Evolutionary conservation across 2,329 filamentous ascomycete species (phyloP).

Genomic region (Xylaria sp.): DNA sequence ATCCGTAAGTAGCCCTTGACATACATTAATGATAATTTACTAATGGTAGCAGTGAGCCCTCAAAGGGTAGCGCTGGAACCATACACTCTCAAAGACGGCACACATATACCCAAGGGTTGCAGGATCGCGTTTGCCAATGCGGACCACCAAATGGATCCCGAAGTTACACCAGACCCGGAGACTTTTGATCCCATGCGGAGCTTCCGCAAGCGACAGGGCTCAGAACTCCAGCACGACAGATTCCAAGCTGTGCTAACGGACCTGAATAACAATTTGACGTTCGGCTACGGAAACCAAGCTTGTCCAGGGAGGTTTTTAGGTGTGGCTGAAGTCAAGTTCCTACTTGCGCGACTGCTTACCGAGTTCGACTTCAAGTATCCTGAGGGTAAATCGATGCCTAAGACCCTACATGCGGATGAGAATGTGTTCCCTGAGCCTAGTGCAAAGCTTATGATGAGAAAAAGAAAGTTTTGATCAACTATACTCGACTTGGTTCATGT

Average conservation of each 20-base stretch:
- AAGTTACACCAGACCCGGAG: constrained; percentile 25
- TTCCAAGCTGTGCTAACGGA: constrained; percentile 24
- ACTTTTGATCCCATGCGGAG: constrained; percentile 37
- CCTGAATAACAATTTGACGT: constrained; percentile 32
- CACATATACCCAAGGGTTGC: constrained; percentile 30
- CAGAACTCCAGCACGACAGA: constrained; percentile 22
- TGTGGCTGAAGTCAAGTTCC: constrained; percentile 35
- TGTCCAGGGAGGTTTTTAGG: constrained; percentile 32
- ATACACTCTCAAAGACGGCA: constrained; percentile 39
- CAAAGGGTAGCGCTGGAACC: constrained; percentile 28
- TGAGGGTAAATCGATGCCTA: constrained; percentile 18
- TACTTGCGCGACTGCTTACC: constrained; percentile 25
- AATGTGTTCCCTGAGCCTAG: constrained; percentile 28
- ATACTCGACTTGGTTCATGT: background rate
- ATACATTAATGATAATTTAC: background rate
- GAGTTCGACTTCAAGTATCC: constrained; percentile 24
- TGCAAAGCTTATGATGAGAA: constrained; percentile 30
- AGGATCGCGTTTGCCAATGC: constrained; percentile 26
- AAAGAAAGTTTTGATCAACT: background rate
- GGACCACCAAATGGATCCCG: constrained; percentile 30
- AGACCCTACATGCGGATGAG: constrained; percentile 26
- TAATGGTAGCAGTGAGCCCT: constrained; percentile 25
- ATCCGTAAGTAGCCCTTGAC: constrained; percentile 25
- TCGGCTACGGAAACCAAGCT: constrained; percentile 35
- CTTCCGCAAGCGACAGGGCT: constrained; percentile 33